Percentiles rank a stretch among this genome's conserved stretches.
These are phyloP conservation scores for Haplosporangium sp. DNA, from an alignment of 371 early-diverging fungal species.

Conservation along the genomic window DNA sequence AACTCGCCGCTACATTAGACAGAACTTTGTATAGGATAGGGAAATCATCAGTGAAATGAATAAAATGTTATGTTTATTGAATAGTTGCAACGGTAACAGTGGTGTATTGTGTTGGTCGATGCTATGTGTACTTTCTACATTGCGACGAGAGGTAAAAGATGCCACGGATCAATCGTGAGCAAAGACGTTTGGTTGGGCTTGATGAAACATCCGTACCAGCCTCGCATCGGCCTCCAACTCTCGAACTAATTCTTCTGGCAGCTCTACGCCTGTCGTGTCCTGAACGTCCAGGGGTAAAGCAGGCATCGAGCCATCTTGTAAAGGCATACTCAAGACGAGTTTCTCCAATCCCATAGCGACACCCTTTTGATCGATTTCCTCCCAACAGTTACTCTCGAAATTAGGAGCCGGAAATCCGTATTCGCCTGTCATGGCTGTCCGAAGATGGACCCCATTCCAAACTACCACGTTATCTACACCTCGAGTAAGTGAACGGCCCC, in stretches of 20 bases:
- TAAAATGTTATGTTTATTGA: not conserved
- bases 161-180: not conserved
- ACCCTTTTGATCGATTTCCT: constrained; percentile 44
- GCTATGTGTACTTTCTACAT: too few species aligned
- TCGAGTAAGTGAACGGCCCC: constrained; percentile 33
- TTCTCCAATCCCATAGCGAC: constrained; percentile 41
- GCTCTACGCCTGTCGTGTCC: not conserved
- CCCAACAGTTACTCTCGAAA: constrained; percentile 41
- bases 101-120: too few species aligned
- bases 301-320: constrained; percentile 4
- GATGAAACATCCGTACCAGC: constrained; percentile 6
- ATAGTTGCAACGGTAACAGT: not conserved
- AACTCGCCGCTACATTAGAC: constrained; percentile 13
- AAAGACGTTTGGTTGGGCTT: not conserved
- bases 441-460: constrained; percentile 50
- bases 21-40: constrained; percentile 1
- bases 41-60: not conserved
- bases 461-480: constrained; percentile 30
- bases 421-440: constrained; percentile 28
- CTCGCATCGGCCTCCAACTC: constrained; percentile 9
- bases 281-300: not conserved
- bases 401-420: constrained; percentile 44
- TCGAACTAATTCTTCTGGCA: constrained; percentile 18
- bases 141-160: too few species aligned
- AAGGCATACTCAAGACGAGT: constrained; percentile 22